Evolutionary conservation across 2,329 filamentous ascomycete genomes (phyloP), one percentile per base, ranked within the genome.

Genomic region (Monosporascus sp.): DNA sequence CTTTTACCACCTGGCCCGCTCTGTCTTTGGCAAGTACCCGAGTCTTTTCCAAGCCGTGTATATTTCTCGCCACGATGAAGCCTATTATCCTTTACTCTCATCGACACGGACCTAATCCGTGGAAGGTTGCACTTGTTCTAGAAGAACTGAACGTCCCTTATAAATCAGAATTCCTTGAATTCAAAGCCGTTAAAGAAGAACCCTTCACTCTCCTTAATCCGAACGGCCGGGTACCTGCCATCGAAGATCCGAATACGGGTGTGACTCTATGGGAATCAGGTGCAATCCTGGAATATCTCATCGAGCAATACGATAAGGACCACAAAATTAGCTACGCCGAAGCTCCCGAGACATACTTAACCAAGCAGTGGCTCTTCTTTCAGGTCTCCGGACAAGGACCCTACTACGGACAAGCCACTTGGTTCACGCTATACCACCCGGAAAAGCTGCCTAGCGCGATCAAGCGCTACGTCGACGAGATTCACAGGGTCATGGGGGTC

Each of bases 101-200:
- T 9, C 11, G 2, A 5, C 9, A 5, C 0, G 31, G 31, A 14
- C 31, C 31, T 34, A 34, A 34, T 34, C 31, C 31, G 4, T 34
- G 31, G 31, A 34, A 34, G 31, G 31, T 34, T 14, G 31, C 31
- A 5, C 9, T 14, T 34, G 31, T 68, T 18, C 58, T 72, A 3
- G 69, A 72, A 47, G 71, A 73, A 52, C 68, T 73, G 11, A 62
- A 59, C 0, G 31, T 74, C 4, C 67, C 68, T 3, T 73, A 72
- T 57, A 65, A 65, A 20, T 54, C 51, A 45, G 54, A 53, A 4
- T 55, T 56, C 0, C 47, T 68, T 42, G 57, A 52, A 1, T 53
- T 65, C 25, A 52, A 62, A 4, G 56, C 60, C 2, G 36, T 65
- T 8, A 68, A 65, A 31, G 50, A 63, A 42, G 54, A 57, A 31